Base-by-base conservation (phyloP, 306 rosid genomes). In the Begonia masoniana region DNA sequence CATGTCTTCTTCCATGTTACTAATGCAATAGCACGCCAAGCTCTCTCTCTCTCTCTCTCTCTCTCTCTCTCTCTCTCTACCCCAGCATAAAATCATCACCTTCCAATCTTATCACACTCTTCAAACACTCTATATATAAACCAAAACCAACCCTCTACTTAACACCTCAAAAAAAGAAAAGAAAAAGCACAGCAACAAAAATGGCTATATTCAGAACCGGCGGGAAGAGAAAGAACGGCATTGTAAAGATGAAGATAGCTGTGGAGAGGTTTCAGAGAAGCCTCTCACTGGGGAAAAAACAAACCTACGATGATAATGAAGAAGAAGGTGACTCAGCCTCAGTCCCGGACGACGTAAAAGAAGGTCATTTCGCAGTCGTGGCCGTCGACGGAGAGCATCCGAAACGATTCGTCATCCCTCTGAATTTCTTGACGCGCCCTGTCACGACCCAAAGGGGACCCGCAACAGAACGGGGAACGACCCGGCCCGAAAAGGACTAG, bases 281-380 rank as follows among this genome's bases (percentile, higher is more conserved):
- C 51, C 74, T 89, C 23, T 64, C 52, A 13, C 12, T 64, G 7
- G 72, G 72, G 15, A 75, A 77, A 53, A 67, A 56, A 58, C 47
- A 62, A 7, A 59, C 45, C 3, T 54, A 26, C 12, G 48, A 39
- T 4, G 52, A 61, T 14, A 62, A 24, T 12, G 57, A 12, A 3
- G 60, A 47, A 9, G 61, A 56, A 11, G 45, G 8, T 1, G 64
- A 66, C 4, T 56, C 72, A 0, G 57, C 59, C 23, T 52, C 16
- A 5, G 94, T 85, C 46, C 95, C 84, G 0, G 70, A 76, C 15
- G 97, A 89, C 24, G 82, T 85, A 39, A 83, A 85, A 42, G 84
- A 83, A 71, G 94, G 97, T 1, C 96, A 91, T 55, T 82, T 91
- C 36, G 87, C 88, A 0, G 95, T 85, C 58, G 74, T 81, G 10